phyloP scores from a whole-genome alignment of 2,329 filamentous ascomycete genomes.

The Xylaria sp. region DNA sequence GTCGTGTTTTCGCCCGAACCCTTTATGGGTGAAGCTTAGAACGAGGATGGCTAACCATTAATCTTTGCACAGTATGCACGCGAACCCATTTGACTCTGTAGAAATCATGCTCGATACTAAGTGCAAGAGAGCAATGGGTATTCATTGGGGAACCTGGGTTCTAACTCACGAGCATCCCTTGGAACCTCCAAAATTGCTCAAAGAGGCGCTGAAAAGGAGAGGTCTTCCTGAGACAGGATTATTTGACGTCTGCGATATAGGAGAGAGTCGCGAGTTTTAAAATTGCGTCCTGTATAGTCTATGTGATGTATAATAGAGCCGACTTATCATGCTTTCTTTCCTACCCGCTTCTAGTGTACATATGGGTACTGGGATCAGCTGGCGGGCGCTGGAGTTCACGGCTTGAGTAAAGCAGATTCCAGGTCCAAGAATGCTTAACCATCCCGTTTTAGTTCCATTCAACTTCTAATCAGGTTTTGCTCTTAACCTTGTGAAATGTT shows the following conservation, averaged over 20 bases:
- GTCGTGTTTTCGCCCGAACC: background rate
- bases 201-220: constrained; percentile 71
- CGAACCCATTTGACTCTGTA: constrained; percentile 84
- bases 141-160: constrained; percentile 94
- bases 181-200: constrained; percentile 78
- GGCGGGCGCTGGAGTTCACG: background rate
- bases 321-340: too few relatives aligned
- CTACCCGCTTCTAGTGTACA: too few relatives aligned
- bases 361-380: background rate
- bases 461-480: too few relatives aligned
- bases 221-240: constrained; percentile 72
- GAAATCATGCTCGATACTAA: constrained; percentile 87
- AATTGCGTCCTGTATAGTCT: background rate
- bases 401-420: background rate
- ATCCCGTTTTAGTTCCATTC: too few relatives aligned
- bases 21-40: background rate
- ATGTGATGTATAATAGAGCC: background rate
- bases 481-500: too few relatives aligned
- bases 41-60: background rate
- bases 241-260: constrained; percentile 85
- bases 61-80: constrained; percentile 64
- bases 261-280: constrained; percentile 78
- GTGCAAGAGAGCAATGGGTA: constrained; percentile 79
- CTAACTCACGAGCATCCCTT: constrained; percentile 83
- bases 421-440: too few relatives aligned